Conservation (phyloP, 2,329 filamentous ascomycete species). For the Remersonia thermophila region DNA sequence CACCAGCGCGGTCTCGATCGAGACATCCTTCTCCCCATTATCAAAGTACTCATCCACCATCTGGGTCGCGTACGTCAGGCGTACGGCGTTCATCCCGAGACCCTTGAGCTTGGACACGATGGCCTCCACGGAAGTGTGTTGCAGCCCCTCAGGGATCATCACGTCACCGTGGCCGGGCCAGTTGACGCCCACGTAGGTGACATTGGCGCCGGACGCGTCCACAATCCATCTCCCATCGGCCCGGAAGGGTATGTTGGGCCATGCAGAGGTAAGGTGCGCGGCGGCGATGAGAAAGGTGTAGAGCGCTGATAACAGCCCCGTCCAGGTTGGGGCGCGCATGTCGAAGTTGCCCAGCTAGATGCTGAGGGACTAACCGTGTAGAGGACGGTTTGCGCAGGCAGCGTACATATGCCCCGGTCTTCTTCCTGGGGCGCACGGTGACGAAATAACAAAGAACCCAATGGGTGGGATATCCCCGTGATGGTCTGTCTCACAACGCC, state of each 20-base stretch:
- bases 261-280: conserved; percentile 11
- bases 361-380: no score
- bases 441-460: no score
- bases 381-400: no score
- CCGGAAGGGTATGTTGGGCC: conserved; percentile 32
- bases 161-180: conserved; percentile 49
- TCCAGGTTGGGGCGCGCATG: no score
- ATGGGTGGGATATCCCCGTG: no score
- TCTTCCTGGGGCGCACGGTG: no score
- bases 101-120: conserved; percentile 46
- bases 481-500: no score
- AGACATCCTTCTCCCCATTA: conserved; percentile 34
- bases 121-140: conserved; percentile 43
- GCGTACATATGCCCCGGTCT: no score
- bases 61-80: conserved; percentile 51
- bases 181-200: conserved; percentile 44
- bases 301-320: no score
- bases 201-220: conserved; percentile 28
- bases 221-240: conserved; percentile 30
- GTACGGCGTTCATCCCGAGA: conserved; percentile 50
- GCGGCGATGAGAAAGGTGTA: no score
- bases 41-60: conserved; percentile 48
- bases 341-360: no score
- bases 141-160: conserved; percentile 54
- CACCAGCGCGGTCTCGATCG: conserved; percentile 32